Conservation (phyloP, 176 grass and related monocot species). For the Zea mays region DNA sequence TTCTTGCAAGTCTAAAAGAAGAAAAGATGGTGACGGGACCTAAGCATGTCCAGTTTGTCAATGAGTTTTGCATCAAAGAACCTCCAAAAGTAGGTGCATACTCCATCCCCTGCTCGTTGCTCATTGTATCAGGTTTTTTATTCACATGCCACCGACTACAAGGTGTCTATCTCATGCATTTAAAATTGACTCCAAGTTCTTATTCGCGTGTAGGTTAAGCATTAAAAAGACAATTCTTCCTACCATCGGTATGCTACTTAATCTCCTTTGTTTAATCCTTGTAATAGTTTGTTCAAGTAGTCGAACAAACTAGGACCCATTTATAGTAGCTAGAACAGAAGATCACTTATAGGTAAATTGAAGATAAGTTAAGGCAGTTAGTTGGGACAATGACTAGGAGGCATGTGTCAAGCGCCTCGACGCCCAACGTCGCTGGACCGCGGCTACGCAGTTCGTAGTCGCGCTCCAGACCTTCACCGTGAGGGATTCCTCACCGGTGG, state of each 20-base stretch:
- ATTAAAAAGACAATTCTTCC: constrained; percentile 67
- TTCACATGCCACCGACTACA: constrained; percentile 7
- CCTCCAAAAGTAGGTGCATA: constrained; percentile 44
- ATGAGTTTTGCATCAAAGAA: constrained; percentile 61
- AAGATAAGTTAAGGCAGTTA: too few relatives aligned
- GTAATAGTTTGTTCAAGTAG: not conserved
- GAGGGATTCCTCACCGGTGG: too few relatives aligned
- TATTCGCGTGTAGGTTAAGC: constrained; percentile 53
- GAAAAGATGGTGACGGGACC: constrained; percentile 57
- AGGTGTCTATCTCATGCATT: constrained; percentile 49
- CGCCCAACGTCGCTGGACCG: too few relatives aligned
- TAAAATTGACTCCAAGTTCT: constrained; percentile 54
- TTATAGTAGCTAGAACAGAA: too few relatives aligned
- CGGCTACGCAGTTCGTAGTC: too few relatives aligned
- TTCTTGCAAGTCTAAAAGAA: constrained; percentile 62
- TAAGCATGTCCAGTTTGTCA: constrained; percentile 59
- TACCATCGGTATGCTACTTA: constrained; percentile 54
- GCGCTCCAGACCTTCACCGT: too few relatives aligned
- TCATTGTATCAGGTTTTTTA: not conserved
- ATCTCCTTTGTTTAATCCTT: constrained; percentile 29
- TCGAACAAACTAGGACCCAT: too few relatives aligned
- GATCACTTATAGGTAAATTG: too few relatives aligned
- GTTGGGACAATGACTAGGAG: too few relatives aligned
- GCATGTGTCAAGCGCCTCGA: too few relatives aligned
- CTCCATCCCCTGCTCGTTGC: too few relatives aligned